Percentiles rank a stretch among this genome's conserved stretches.
Evolutionary conservation across 192 early-diverging fungal genomes (phyloP).

Genomic region (Backusella luteola): DNA sequence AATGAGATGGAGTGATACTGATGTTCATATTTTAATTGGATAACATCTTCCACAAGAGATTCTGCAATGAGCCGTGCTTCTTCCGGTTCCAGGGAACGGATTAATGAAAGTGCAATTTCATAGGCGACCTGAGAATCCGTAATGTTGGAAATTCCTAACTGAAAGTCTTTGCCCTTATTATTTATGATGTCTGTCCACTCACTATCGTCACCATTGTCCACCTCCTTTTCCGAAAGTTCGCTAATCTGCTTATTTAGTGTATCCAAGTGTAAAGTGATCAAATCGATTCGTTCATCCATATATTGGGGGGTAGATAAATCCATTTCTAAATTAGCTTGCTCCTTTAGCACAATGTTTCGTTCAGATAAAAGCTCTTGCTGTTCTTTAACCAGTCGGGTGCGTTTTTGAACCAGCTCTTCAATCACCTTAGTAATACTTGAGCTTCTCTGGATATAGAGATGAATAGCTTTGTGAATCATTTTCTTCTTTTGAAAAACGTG

Average conservation of each 20-base stretch:
- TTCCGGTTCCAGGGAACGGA: slow-evolving; percentile 11
- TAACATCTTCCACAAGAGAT: slow-evolving; percentile 1
- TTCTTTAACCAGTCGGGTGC: slow-evolving; percentile 11
- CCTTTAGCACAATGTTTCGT: slow-evolving; percentile 8
- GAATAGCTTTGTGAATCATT: slow-evolving; percentile 8
- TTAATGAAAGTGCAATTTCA: slow-evolving; percentile 14
- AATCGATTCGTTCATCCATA: slow-evolving; percentile 36
- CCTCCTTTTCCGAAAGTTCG: not conserved
- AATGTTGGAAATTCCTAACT: not conserved
- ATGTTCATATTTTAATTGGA: not conserved
- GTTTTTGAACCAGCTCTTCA: slow-evolving; percentile 12
- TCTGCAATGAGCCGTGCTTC: slow-evolving; percentile 7
- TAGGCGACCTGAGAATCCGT: slow-evolving; percentile 11
- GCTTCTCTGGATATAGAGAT: not conserved
- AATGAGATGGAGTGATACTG: not conserved
- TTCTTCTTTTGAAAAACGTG: slow-evolving; percentile 12
- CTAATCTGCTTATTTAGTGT: not conserved
- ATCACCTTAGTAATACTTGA: not conserved
- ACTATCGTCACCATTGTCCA: not conserved
- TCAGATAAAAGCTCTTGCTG: slow-evolving; percentile 25
- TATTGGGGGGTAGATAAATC: slow-evolving; percentile 16
- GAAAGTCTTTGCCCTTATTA: not conserved
- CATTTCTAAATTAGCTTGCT: not conserved
- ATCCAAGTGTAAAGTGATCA: slow-evolving; percentile 18
- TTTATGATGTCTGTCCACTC: slow-evolving; percentile 13